Conservation (phyloP, 1,139 yeast genomes). For the Pichia inconspicua region DNA sequence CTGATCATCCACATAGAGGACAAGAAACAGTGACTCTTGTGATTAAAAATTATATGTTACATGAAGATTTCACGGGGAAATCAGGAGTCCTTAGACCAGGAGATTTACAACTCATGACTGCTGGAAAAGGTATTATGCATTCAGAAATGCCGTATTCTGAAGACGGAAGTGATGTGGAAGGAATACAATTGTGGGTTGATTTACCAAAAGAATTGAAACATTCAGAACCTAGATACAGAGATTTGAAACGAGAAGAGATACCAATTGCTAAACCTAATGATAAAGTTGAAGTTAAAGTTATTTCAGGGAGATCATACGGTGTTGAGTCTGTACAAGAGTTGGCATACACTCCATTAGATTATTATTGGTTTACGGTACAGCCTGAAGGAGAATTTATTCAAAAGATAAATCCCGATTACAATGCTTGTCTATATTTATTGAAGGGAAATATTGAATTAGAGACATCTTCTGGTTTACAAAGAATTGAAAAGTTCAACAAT, state of each 20-base stretch:
- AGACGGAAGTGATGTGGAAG: conserved; percentile 52
- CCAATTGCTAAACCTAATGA: conserved; percentile 65
- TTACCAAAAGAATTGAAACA: conserved; percentile 65
- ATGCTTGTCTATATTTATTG: conserved; percentile 64
- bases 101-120: conserved; percentile 92
- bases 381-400: conserved; percentile 67
- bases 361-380: conserved; percentile 57
- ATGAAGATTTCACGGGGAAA: conserved; percentile 86
- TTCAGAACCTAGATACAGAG: conserved; percentile 73
- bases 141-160: conserved; percentile 70
- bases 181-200: conserved; percentile 91
- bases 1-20: conserved; percentile 90
- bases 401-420: conserved; percentile 53
- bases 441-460: conserved; percentile 49
- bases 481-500: conserved; percentile 41
- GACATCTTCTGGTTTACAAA: conserved; percentile 26
- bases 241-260: conserved; percentile 64
- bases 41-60: conserved; percentile 71
- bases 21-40: conserved; percentile 82
- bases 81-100: conserved; percentile 75
- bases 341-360: conserved; percentile 80
- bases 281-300: conserved; percentile 60
- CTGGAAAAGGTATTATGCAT: conserved; percentile 84
- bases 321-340: conserved; percentile 64
- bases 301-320: conserved; percentile 73